A percentile compares a stretch with the other conserved stretches of the same genome.
Evolutionary conservation across 2,329 filamentous ascomycete species (phyloP).

Genomic region (Xylaria sp.): DNA sequence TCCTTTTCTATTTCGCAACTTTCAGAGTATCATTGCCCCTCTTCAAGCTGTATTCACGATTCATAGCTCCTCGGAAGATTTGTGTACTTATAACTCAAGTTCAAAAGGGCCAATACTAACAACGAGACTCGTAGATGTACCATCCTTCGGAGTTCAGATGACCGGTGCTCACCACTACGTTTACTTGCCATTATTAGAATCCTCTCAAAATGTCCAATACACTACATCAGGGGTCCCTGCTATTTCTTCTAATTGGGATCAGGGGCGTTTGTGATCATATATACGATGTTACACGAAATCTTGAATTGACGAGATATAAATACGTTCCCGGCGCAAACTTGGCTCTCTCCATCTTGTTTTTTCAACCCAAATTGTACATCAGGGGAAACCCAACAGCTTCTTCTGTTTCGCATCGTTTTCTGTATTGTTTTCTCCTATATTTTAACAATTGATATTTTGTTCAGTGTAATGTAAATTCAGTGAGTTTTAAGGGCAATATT

Average conservation of each 20-base stretch:
- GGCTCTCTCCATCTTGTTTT: constrained; percentile 13
- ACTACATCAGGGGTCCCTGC: constrained; percentile 12
- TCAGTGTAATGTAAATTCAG: not conserved
- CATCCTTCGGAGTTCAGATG: constrained; percentile 37
- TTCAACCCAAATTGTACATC: constrained; percentile 20
- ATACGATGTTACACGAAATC: not conserved
- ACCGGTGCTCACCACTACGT: constrained; percentile 6
- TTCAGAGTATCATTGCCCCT: not conserved
- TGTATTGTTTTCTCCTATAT: not conserved
- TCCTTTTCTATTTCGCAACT: not conserved
- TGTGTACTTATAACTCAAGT: too few relatives aligned
- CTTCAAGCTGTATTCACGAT: not conserved
- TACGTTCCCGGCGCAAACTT: not conserved
- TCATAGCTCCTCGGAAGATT: not conserved
- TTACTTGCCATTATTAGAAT: not conserved
- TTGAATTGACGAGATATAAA: constrained; percentile 9
- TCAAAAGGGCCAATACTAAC: not conserved
- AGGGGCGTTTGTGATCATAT: not conserved
- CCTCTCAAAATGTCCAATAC: constrained; percentile 9
- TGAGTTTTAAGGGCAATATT: not conserved
- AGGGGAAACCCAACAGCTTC: constrained; percentile 11
- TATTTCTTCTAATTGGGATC: not conserved
- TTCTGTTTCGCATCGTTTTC: not conserved
- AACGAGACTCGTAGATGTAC: constrained; percentile 27
- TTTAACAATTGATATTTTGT: not conserved